These are phyloP conservation scores for Xylaria cubensis DNA, from an alignment of 495 filamentous ascomycete genomes.

Conservation along the genomic window DNA sequence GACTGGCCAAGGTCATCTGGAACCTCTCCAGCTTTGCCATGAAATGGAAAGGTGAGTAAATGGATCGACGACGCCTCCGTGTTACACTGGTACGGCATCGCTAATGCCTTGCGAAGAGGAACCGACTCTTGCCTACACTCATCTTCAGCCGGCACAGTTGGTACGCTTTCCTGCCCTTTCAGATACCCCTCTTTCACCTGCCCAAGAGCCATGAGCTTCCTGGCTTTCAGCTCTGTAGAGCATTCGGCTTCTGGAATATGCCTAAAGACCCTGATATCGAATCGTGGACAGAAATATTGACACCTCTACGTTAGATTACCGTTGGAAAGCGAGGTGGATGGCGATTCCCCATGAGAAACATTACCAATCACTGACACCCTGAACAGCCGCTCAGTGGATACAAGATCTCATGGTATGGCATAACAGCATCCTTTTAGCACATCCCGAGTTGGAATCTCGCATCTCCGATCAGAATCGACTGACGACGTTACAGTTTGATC, in stretches of 20 bases:
- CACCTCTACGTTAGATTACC: constrained; percentile 59
- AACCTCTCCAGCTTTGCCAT: constrained; percentile 80
- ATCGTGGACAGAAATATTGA: constrained; percentile 1
- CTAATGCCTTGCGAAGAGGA: constrained; percentile 33
- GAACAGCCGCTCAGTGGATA: constrained; percentile 76
- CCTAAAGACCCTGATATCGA: too few species aligned
- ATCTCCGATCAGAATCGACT: not conserved
- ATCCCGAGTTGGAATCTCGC: not conserved
- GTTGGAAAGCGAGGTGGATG: constrained; percentile 73
- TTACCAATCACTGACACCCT: constrained; percentile 76
- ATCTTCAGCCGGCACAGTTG: constrained; percentile 68
- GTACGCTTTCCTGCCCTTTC: constrained; percentile 18
- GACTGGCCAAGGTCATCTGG: constrained; percentile 82
- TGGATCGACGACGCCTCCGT: constrained; percentile 30
- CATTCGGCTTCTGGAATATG: too few species aligned
- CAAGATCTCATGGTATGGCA: constrained; percentile 76
- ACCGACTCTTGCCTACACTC: constrained; percentile 80
- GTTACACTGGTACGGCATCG: constrained; percentile 3
- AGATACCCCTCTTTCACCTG: constrained; percentile 9
- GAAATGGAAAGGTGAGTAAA: constrained; percentile 63
- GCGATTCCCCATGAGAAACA: not conserved
- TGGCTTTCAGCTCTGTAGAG: not conserved
- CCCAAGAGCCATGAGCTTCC: not conserved
- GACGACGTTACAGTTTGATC: constrained; percentile 55
- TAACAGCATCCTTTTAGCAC: not conserved